phyloP scores from a whole-genome alignment of 176 grass and related monocot genomes.

The Musa itinerans region DNA sequence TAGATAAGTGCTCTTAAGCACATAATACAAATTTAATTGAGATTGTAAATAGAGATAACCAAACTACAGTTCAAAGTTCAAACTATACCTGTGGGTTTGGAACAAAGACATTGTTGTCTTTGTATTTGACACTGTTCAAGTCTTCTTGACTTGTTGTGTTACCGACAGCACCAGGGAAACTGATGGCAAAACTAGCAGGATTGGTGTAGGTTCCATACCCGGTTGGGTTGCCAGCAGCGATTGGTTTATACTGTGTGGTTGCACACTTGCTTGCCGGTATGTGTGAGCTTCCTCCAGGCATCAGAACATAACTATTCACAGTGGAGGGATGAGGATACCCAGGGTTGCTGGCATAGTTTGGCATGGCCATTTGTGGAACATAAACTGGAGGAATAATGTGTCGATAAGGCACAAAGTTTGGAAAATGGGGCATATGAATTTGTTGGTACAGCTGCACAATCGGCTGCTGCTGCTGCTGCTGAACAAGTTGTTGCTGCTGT shows the following conservation, averaged over 20 bases:
- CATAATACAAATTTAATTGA: too few relatives aligned
- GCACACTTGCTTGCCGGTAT: slow-evolving; percentile 51
- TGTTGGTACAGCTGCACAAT: slow-evolving; percentile 56
- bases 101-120: slow-evolving; percentile 63
- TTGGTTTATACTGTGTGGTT: slow-evolving; percentile 54
- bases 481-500: slow-evolving; percentile 42
- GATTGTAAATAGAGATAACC: too few relatives aligned
- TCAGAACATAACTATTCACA: slow-evolving; percentile 63
- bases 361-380: slow-evolving; percentile 54
- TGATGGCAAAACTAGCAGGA: slow-evolving; percentile 49
- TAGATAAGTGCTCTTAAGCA: too few relatives aligned
- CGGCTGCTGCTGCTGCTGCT: slow-evolving; percentile 41
- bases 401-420: slow-evolving; percentile 70
- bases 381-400: slow-evolving; percentile 63
- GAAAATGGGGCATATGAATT: slow-evolving; percentile 56
- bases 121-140: slow-evolving; percentile 53
- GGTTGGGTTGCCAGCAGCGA: slow-evolving; percentile 49
- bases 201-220: slow-evolving; percentile 61
- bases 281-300: slow-evolving; percentile 53
- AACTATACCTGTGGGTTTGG: slow-evolving; percentile 38
- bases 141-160: slow-evolving; percentile 50
- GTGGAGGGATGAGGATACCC: slow-evolving; percentile 52
- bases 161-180: slow-evolving; percentile 59
- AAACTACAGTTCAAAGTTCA: too few relatives aligned
- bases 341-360: slow-evolving; percentile 56